Conservation (phyloP, 2,329 filamentous ascomycete genomes). For the Diaporthe ampelina region DNA sequence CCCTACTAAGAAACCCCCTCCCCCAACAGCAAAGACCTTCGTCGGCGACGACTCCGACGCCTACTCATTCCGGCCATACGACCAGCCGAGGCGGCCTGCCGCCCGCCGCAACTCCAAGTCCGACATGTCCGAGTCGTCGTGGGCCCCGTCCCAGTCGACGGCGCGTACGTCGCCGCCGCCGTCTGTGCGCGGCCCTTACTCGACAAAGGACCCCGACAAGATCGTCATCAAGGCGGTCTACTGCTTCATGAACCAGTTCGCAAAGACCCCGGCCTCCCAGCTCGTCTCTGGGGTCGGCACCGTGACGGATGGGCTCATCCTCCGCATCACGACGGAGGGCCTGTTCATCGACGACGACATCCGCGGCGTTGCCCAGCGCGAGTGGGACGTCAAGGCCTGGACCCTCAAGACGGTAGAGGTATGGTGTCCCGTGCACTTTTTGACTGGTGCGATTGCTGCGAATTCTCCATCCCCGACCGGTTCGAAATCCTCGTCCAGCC, state of each 20-base stretch:
- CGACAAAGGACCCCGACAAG: constrained; percentile 93
- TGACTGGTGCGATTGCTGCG: constrained; percentile 59
- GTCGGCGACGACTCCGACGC: constrained; percentile 74
- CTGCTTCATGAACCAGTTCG: constrained; percentile 89
- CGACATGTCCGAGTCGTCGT: constrained; percentile 87
- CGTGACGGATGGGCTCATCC: constrained; percentile 91
- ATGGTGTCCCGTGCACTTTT: constrained; percentile 79
- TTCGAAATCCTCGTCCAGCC: constrained; percentile 52
- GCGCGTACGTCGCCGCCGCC: constrained; percentile 86
- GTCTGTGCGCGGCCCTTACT: constrained; percentile 82
- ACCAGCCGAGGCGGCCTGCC: constrained; percentile 72
- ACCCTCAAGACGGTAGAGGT: constrained; percentile 94
- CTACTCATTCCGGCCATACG: constrained; percentile 84
- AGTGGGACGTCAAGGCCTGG: constrained; percentile 99
- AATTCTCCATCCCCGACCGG: constrained; percentile 53
- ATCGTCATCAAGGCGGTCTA: constrained; percentile 96
- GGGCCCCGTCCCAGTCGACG: constrained; percentile 87
- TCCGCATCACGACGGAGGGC: constrained; percentile 93
- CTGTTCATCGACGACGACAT: constrained; percentile 98
- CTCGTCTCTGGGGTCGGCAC: constrained; percentile 86
- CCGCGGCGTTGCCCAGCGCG: constrained; percentile 89
- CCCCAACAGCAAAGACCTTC: constrained; percentile 69
- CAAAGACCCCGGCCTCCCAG: constrained; percentile 90
- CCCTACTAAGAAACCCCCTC: constrained; percentile 56
- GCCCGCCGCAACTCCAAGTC: constrained; percentile 75